A percentile compares a stretch with the other conserved stretches of the same genome.
These are phyloP conservation scores for Malus sylvestris DNA, from an alignment of 306 rosid genomes.

Conservation along the genomic window DNA sequence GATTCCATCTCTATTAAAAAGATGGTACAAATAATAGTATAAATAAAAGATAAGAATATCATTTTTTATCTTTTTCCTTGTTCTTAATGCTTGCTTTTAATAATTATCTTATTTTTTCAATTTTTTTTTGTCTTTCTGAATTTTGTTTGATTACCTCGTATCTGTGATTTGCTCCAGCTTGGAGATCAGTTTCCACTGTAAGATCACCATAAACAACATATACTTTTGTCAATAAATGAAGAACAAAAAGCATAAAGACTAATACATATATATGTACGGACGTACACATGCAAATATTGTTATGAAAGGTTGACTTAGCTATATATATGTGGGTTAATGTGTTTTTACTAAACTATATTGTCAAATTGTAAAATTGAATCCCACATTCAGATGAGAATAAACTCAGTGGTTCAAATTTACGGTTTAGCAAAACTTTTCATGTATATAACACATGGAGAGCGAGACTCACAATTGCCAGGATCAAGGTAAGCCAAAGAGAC, in stretches of 20 bases:
- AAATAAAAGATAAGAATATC: background rate
- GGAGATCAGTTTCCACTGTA: conserved; percentile 92
- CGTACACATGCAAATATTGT: background rate
- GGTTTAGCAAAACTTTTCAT: too few species aligned
- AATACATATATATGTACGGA: background rate
- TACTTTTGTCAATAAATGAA: background rate
- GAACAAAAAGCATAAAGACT: background rate
- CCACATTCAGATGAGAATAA: background rate
- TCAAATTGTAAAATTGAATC: background rate
- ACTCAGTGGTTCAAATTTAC: too few species aligned
- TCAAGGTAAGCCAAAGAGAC: conserved; percentile 92
- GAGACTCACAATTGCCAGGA: conserved; percentile 62
- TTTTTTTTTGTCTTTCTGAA: background rate
- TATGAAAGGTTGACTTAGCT: background rate
- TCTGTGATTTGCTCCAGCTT: conserved; percentile 77
- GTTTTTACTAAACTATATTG: background rate
- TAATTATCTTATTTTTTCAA: background rate
- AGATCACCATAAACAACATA: background rate
- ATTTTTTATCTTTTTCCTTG: background rate
- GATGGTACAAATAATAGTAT: too few species aligned
- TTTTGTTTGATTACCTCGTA: conserved; percentile 49
- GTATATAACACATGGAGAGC: too few species aligned
- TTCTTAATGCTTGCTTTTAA: background rate
- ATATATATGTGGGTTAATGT: background rate
- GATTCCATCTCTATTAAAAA: too few species aligned